Percentiles rank a stretch among this genome's conserved stretches.
These are phyloP conservation scores for Saccharum hybrid DNA, from an alignment of 202 grass and related monocot genomes.

Conservation along the genomic window DNA sequence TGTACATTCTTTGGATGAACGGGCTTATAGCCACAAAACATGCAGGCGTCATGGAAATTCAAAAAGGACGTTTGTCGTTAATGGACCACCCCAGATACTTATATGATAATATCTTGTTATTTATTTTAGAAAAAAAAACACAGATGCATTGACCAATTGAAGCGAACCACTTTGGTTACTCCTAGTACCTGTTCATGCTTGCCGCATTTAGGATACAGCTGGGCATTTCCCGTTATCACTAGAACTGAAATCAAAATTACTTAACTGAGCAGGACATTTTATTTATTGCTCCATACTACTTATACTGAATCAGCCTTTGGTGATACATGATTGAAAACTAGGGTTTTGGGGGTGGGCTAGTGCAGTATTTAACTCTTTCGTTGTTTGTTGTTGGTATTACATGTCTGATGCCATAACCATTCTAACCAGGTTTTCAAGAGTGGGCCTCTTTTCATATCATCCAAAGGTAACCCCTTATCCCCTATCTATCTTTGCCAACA, in stretches of 20 bases:
- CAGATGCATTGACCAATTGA: not conserved
- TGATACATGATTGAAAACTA: conserved; percentile 16
- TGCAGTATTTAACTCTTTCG: conserved; percentile 21
- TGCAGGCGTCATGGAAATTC: conserved; percentile 21
- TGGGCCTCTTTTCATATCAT: conserved; percentile 98
- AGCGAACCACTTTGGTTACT: conserved; percentile 2
- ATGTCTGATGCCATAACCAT: conserved; percentile 39
- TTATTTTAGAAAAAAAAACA: conserved; percentile 3
- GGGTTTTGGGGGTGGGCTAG: conserved; percentile 5
- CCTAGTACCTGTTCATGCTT: conserved; percentile 2
- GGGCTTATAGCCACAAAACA: not conserved
- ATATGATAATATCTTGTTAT: not conserved
- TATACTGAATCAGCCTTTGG: conserved; percentile 20
- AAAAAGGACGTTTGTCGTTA: not conserved
- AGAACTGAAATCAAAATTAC: conserved; percentile 1
- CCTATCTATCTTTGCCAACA: not conserved
- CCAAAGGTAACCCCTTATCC: conserved; percentile 68
- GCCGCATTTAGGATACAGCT: conserved; percentile 23
- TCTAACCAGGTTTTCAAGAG: conserved; percentile 89
- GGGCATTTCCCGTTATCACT: not conserved
- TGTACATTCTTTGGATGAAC: conserved; percentile 29
- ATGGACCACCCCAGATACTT: not conserved
- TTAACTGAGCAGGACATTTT: conserved; percentile 21
- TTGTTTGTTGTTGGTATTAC: conserved; percentile 17
- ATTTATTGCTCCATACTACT: conserved; percentile 29